Base-by-base conservation (phyloP, 2,329 filamentous ascomycete species). In the Trichoderma lentiforme region DNA sequence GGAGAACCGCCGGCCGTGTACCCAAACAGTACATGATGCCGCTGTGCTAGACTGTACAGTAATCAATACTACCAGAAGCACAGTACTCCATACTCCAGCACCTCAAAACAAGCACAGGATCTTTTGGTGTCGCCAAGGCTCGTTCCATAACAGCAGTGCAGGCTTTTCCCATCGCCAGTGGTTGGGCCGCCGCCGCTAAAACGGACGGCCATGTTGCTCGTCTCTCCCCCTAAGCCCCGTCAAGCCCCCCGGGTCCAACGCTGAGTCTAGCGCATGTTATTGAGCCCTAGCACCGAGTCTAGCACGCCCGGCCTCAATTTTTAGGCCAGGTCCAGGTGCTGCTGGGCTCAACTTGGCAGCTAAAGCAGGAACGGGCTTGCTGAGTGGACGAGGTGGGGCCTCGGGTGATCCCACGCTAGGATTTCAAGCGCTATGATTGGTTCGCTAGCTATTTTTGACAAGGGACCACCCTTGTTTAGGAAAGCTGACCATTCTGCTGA, bases 341-440 rank as follows among this genome's bases (percentile, higher is more conserved):
- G 63, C 47, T 47, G 53, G 64, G 14, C 71, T 34, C 65, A 58
- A 72, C 58, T 72, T 32, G 67, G 71, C 71, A 70, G 67, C 71
- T 72, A 72, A 72, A 72, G 71, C 71, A 72, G 71, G 71, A 70
- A 72, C 71, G 61, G 58, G 56, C 53, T 47, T 30, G 58, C 71
- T 72, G 60, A 72, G 71, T 72, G 71, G 71, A 43, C 60, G 60
- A 15, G 28, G 51, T 61, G 67, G 71, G 6, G n/a, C 43, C 51
- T 57, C 57, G 57, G 66, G 61, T 71, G 66, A 57, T 70, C 60
- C 71, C 47, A 65, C 71, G 28, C 67, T 64, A 60, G 64, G 18
- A 18, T 12, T 63, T 11, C 4, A 32, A 36, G 47, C 12, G 6
- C 9, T 30, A 12, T 56, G 15, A 72, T 72, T 72, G 71, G 71